Conservation (phyloP, 768 basidiomycete genomes). For the Naganishia antarctica region DNA sequence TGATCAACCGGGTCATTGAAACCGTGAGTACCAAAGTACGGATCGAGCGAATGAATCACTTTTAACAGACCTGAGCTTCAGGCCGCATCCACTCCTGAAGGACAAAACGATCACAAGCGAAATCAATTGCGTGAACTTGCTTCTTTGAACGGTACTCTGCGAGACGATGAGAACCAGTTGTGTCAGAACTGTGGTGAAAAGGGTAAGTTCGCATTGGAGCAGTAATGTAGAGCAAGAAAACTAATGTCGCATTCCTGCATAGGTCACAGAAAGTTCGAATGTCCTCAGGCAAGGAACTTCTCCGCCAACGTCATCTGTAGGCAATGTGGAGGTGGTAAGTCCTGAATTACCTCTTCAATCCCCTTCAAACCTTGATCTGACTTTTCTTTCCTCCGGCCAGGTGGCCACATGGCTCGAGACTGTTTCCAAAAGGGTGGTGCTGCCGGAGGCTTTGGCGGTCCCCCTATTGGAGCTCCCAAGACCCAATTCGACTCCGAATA, state of each 20-base stretch:
- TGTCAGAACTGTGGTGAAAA: conserved; percentile 64
- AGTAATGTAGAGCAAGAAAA: neutral
- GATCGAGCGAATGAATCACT: neutral
- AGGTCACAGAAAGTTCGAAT: conserved; percentile 91
- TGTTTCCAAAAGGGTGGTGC: conserved; percentile 91
- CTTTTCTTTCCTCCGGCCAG: conserved; percentile 40
- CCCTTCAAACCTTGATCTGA: neutral
- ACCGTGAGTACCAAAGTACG: conserved; percentile 77
- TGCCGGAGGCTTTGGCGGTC: conserved; percentile 51
- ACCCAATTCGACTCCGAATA: conserved; percentile 93
- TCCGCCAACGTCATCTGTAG: conserved; percentile 99
- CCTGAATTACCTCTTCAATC: neutral
- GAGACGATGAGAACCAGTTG: conserved; percentile 98
- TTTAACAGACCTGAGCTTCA: conserved; percentile 43
- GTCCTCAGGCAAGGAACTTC: conserved; percentile 95
- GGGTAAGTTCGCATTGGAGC: conserved; percentile 29
- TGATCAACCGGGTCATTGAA: conserved; percentile 98
- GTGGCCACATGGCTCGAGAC: conserved; percentile 98
- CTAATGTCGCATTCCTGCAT: conserved; percentile 50
- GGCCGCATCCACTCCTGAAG: conserved; percentile 98
- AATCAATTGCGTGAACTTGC: conserved; percentile 97
- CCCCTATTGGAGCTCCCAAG: conserved; percentile 58
- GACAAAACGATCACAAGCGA: conserved; percentile 98
- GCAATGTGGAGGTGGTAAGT: conserved; percentile 73
- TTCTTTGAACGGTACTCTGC: conserved; percentile 93